Evolutionary conservation across 176 grass and related monocot species (phyloP), one percentile per base, ranked within the genome.

Genomic region (Oryza meyeriana): DNA sequence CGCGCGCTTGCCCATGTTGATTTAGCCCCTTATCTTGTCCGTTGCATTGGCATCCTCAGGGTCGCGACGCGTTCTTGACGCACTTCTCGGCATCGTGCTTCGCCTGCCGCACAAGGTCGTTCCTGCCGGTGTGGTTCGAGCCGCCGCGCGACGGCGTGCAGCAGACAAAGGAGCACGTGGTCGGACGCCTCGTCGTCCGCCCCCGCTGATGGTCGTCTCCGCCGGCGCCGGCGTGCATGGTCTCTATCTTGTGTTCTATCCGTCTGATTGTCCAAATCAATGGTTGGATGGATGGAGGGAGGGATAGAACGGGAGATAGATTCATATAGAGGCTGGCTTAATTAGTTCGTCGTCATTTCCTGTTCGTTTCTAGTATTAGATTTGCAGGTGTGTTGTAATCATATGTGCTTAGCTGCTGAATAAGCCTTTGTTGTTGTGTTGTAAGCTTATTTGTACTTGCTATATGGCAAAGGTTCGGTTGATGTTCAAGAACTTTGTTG

Each of bases 221-320:
- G 16, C 41, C 7, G 20, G 1, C 50, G 27, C n/a, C n/a, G 31
- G 58, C 20, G 5, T 3, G 39, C 57, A 7, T 55, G 17, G 26
- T 74, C 0, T 80, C 45, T 91, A 78, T 89, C 86, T 82, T 85
- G 64, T 71, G 3, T 78, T 81, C 85, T 88, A 86, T 76, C 62
- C 0, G 24, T 66, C 52, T 44, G 2, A 5, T 8, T 20, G 52
- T 58, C 20, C 52, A 58, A 16, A 45, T 58, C 52, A 10, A 25
- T 58, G 6, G 20, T 20, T n/a, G 52, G 5, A 85, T 57, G 78
- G 14, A 48, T 45, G 42, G 14, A 18, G 4, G 45, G 45, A 18
- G 3, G 16, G 93, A 92, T 92, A 90, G 93, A 95, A 81, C 62
- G 90, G 74, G 64, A 90, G 90, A 92, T 83, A 89, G 76, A 61